A percentile compares a stretch with the other conserved stretches of the same genome.
phyloP scores from a whole-genome alignment of 345 rosid genomes.

The Bruguiera sexangula region DNA sequence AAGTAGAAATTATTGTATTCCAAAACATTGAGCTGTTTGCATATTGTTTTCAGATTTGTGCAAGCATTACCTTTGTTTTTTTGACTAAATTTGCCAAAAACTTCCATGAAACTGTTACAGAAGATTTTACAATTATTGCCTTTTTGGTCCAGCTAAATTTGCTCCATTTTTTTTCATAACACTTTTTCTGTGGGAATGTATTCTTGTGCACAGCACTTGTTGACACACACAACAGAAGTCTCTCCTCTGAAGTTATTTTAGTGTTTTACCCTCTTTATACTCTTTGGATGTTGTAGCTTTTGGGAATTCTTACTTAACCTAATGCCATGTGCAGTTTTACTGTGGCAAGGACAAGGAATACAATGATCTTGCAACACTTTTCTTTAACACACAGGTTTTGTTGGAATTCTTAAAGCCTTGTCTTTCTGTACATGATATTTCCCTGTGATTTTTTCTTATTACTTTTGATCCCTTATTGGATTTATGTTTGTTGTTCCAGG shows the following conservation, averaged over 20 bases:
- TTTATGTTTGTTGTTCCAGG: slow-evolving; percentile 43
- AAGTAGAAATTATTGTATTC: too few species aligned
- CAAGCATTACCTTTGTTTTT: too few species aligned
- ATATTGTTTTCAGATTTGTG: too few species aligned
- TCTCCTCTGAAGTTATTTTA: not conserved
- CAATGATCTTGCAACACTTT: slow-evolving; percentile 96
- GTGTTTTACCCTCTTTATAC: not conserved
- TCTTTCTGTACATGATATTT: slow-evolving; percentile 7
- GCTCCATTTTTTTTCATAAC: too few species aligned
- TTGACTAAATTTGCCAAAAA: too few species aligned
- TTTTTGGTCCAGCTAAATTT: too few species aligned
- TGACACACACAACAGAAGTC: not conserved
- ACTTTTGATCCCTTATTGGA: slow-evolving; percentile 1
- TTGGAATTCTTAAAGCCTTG: not conserved
- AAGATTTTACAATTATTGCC: too few species aligned
- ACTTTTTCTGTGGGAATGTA: too few species aligned
- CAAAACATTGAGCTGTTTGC: too few species aligned
- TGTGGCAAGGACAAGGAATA: slow-evolving; percentile 78
- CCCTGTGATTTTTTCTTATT: not conserved
- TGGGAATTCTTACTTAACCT: slow-evolving; percentile 9
- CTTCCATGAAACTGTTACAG: too few species aligned
- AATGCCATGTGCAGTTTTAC: slow-evolving; percentile 58
- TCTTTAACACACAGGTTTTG: slow-evolving; percentile 93
- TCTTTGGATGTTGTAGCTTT: slow-evolving; percentile 8
- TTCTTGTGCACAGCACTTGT: not conserved